Conservation (phyloP, 257 asterid genomes). For the Nicotiana knightiana region DNA sequence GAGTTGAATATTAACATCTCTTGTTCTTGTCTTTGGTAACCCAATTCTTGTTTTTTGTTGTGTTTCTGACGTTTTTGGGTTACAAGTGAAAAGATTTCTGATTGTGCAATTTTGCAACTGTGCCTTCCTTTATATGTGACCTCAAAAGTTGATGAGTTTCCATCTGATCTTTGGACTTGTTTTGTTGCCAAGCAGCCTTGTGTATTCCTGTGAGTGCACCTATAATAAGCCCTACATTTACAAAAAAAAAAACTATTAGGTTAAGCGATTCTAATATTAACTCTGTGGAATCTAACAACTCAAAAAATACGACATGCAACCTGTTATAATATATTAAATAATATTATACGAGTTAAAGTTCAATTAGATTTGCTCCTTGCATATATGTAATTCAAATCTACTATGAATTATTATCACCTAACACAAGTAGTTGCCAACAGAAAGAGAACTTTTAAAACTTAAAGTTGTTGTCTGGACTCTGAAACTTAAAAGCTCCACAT, state of each 20-base stretch:
- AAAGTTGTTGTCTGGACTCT: not conserved
- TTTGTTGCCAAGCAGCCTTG: slow-evolving; percentile 83
- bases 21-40: slow-evolving; percentile 5
- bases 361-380: not conserved
- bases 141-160: slow-evolving; percentile 46
- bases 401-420: not conserved
- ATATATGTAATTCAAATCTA: not conserved
- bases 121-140: slow-evolving; percentile 66
- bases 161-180: slow-evolving; percentile 62
- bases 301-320: no score
- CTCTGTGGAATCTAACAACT: no score
- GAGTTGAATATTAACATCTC: not conserved
- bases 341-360: not conserved
- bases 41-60: slow-evolving; percentile 15
- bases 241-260: not conserved
- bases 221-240: slow-evolving; percentile 58
- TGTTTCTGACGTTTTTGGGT: slow-evolving; percentile 20
- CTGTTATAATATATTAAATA: no score
- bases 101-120: slow-evolving; percentile 30
- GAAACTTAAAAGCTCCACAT: not conserved
- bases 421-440: not conserved
- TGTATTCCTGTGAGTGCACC: slow-evolving; percentile 73
- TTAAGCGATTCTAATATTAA: no score
- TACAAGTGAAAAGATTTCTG: not conserved
- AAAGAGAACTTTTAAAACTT: not conserved